Conservation (phyloP, 805 yeast species). For the Lachancea quebecensis region DNA sequence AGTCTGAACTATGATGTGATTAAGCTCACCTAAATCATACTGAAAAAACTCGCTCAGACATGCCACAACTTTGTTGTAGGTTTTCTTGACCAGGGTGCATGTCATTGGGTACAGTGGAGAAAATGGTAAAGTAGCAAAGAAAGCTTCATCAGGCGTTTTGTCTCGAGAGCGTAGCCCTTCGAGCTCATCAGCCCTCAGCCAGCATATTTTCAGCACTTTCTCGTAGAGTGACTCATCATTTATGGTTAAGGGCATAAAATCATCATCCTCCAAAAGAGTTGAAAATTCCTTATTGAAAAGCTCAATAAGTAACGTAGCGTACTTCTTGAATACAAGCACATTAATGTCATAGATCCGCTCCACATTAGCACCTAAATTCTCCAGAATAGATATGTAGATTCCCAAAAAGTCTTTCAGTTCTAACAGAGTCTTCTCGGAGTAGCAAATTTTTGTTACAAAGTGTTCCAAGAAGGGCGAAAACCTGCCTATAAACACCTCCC, state of each 20-base stretch:
- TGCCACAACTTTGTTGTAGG: conserved; percentile 53
- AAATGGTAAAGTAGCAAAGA: conserved; percentile 72
- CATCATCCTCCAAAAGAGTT: conserved; percentile 64
- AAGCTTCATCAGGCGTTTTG: conserved; percentile 26
- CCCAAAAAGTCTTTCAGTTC: conserved; percentile 61
- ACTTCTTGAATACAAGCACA: conserved; percentile 50
- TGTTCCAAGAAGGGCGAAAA: conserved; percentile 51
- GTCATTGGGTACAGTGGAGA: conserved; percentile 83
- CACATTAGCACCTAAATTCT: conserved; percentile 57
- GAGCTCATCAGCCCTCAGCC: conserved; percentile 54
- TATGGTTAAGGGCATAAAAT: conserved; percentile 79
- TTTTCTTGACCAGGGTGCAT: conserved; percentile 65
- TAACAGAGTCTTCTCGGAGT: conserved; percentile 39
- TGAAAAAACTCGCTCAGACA: conserved; percentile 64
- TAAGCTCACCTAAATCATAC: conserved; percentile 52
- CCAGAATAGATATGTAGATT: conserved; percentile 66
- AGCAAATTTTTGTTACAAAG: conserved; percentile 38
- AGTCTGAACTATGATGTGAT: conserved; percentile 49
- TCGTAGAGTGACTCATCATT: conserved; percentile 53
- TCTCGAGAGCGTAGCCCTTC: conserved; percentile 21
- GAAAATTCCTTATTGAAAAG: conserved; percentile 57
- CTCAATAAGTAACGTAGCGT: conserved; percentile 47
- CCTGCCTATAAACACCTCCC: conserved; percentile 61
- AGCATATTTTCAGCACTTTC: conserved; percentile 55
- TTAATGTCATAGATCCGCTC: conserved; percentile 56